Conservation (phyloP, 2,329 filamentous ascomycete genomes). For the Microsporum canis region DNA sequence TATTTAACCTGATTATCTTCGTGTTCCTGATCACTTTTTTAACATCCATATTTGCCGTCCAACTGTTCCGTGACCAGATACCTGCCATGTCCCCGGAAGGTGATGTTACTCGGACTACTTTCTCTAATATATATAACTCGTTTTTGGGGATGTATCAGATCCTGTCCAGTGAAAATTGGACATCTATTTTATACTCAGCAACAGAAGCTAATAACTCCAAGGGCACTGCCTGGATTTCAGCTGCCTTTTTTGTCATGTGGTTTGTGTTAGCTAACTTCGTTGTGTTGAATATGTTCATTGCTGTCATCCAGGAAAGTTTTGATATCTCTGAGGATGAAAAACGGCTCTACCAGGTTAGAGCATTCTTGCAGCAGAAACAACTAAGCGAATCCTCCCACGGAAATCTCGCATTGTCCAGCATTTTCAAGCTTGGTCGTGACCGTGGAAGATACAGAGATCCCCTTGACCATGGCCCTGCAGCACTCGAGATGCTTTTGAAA, state of each 20-base stretch:
- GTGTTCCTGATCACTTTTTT: constrained; percentile 93
- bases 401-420: constrained; percentile 64
- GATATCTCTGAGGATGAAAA: constrained; percentile 98
- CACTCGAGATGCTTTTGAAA: constrained; percentile 92
- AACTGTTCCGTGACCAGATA: constrained; percentile 83
- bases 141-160: constrained; percentile 98
- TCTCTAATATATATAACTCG: constrained; percentile 85
- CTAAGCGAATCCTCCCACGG: constrained; percentile 55
- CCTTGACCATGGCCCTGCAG: constrained; percentile 80
- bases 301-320: constrained; percentile 98
- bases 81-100: constrained; percentile 52
- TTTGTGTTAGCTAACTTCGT: constrained; percentile 94
- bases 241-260: constrained; percentile 85
- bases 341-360: constrained; percentile 87
- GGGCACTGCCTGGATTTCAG: constrained; percentile 82
- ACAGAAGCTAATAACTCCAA: constrained; percentile 55
- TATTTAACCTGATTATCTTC: constrained; percentile 88
- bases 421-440: constrained; percentile 52
- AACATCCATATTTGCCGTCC: constrained; percentile 81
- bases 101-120: constrained; percentile 58
- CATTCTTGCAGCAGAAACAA: constrained; percentile 85
- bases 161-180: constrained; percentile 95
- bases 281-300: constrained; percentile 99
- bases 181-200: constrained; percentile 68
- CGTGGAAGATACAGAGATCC: constrained; percentile 61